phyloP scores from a whole-genome alignment of 306 rosid genomes.

The Cicer pinnatifidum region DNA sequence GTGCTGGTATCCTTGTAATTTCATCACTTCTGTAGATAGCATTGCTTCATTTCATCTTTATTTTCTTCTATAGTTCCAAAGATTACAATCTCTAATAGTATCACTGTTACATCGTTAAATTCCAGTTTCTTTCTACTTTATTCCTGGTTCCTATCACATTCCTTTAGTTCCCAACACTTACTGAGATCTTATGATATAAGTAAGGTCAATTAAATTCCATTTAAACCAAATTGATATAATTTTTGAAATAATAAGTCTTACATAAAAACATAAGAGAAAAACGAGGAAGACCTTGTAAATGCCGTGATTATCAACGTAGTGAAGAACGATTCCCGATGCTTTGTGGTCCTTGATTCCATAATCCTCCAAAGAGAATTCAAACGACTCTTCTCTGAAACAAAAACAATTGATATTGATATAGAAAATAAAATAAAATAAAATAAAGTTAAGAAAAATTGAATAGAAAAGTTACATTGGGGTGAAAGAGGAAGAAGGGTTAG shows the following conservation, averaged over 20 bases:
- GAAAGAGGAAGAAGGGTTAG: constrained; percentile 51
- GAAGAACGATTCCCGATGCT: constrained; percentile 66
- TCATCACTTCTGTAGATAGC: neutral
- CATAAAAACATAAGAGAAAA: neutral
- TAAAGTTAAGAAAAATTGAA: neutral
- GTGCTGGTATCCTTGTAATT: neutral
- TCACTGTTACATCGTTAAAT: constrained; percentile 2
- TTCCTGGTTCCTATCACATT: neutral
- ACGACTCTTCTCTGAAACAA: constrained; percentile 59
- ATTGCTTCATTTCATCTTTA: neutral
- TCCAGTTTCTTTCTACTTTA: neutral
- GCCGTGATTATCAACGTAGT: constrained; percentile 62
- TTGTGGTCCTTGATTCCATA: constrained; percentile 68
- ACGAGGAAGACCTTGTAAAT: constrained; percentile 51
- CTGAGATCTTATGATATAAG: no score
- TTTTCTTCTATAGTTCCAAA: neutral
- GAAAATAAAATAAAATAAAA: neutral
- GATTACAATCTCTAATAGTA: neutral
- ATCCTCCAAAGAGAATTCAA: constrained; percentile 66
- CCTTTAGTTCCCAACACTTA: neutral
- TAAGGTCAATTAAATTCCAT: neutral
- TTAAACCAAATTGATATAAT: neutral
- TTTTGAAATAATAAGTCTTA: neutral
- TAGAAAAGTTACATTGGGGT: constrained; percentile 49
- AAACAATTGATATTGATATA: constrained; percentile 3